Evolutionary conservation across 768 basidiomycete species (phyloP).

Genomic region (Boletus rubescentipes): DNA sequence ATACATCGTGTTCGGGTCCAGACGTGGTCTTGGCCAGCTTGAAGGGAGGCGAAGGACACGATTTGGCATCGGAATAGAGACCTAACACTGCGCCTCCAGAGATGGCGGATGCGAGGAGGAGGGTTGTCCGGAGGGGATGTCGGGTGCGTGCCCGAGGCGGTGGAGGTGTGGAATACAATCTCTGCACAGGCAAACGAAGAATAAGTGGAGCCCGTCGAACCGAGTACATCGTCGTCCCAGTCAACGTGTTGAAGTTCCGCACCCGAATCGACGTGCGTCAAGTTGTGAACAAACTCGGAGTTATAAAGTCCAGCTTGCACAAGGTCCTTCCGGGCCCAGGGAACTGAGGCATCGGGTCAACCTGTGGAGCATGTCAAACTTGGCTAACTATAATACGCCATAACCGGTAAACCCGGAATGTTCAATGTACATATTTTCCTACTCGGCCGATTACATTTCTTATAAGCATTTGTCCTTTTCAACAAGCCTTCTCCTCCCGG

Average conservation of each 20-base stretch:
- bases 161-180: conserved; percentile 8
- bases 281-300: too few relatives aligned
- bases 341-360: conserved; percentile 1
- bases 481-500: background rate
- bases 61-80: conserved; percentile 27
- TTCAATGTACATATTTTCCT: background rate
- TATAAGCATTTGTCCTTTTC: background rate
- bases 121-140: conserved; percentile 7
- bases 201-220: conserved; percentile 9
- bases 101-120: conserved; percentile 19
- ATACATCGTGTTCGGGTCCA: background rate
- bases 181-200: background rate
- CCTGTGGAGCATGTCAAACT: background rate
- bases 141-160: conserved; percentile 1
- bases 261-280: background rate
- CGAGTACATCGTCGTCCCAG: conserved; percentile 7
- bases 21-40: background rate
- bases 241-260: too few relatives aligned
- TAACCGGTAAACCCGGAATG: too few relatives aligned
- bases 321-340: conserved; percentile 15
- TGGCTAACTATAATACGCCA: too few relatives aligned
- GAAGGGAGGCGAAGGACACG: conserved; percentile 25
- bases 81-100: conserved; percentile 18
- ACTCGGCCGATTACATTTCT: background rate
- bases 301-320: background rate